Evolutionary conservation across 2,329 filamentous ascomycete genomes (phyloP), one percentile per base, ranked within the genome.

Genomic region (Pseudonectria buxi): DNA sequence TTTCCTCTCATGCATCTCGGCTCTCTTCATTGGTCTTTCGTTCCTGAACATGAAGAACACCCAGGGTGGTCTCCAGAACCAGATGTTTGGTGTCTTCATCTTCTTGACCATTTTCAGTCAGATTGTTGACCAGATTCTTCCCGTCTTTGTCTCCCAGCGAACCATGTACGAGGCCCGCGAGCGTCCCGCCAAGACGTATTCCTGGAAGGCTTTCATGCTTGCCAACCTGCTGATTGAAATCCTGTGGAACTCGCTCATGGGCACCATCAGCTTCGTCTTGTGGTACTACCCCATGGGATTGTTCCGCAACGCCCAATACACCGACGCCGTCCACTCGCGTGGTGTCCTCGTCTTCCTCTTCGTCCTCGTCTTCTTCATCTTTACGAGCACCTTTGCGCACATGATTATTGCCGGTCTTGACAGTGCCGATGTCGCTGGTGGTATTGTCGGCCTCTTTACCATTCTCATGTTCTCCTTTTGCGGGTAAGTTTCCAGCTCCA

Each of bases 81-180:
- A 79, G 37, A 71, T 84, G 58, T 84, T 85, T 56, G 71, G 69
- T 39, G 76, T 83, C 40, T 85, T 86, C 63, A 79, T 84, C 74
- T 64, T 83, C 41, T 61, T 74, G 38, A 83, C 76, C 12, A 78
- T 85, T 56, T 85, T 86, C 58, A 73, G 74, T 26, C 69, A 74
- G 35, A 57, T 83, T 32, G 69, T 75, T 3, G 71, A 79, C 41
- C 76, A 80, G 44, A 76, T 80, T 46, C 81, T 83, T 74, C 81
- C 81, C 3, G 74, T 79, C 40, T 85, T 85, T 46, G 73, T 83
- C 33, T 71, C 74, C 2, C 79, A 83, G 48, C 74, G 81, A 30
- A 68, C 76, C 11, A 63, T 85, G 4, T 85, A 84, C 54, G 81
- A 85, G 58, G 70, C 76, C 13, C 75, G 76, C 28, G 78, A 82